Evolutionary conservation across 331 rosid species (phyloP).

Genomic region (Phaseolus coccineus): DNA sequence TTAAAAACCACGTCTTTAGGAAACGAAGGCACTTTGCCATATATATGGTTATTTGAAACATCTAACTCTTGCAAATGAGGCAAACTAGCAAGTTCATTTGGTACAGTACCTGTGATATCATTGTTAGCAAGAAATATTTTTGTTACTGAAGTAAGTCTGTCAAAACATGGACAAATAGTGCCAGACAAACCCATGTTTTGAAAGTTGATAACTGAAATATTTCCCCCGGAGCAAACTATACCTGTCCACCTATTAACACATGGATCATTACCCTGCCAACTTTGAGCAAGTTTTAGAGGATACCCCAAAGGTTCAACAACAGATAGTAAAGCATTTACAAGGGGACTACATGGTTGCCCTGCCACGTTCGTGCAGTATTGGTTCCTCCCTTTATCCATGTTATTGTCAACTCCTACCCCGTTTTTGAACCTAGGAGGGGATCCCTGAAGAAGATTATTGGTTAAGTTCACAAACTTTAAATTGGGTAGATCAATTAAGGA

Average conservation of each 20-base stretch:
- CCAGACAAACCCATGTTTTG: constrained; percentile 64
- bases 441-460: constrained; percentile 84
- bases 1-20: constrained; percentile 49
- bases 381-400: constrained; percentile 44
- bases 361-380: constrained; percentile 54
- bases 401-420: constrained; percentile 51
- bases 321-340: constrained; percentile 60
- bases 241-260: constrained; percentile 66
- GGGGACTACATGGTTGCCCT: constrained; percentile 57
- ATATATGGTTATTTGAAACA: constrained; percentile 64
- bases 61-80: constrained; percentile 59
- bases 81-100: constrained; percentile 63
- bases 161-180: constrained; percentile 66
- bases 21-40: constrained; percentile 67
- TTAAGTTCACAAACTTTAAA: constrained; percentile 56
- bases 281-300: constrained; percentile 62
- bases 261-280: constrained; percentile 83
- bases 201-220: constrained; percentile 64
- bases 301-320: constrained; percentile 55
- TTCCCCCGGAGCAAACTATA: constrained; percentile 51
- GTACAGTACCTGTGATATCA: constrained; percentile 62
- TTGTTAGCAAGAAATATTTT: constrained; percentile 60
- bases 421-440: constrained; percentile 56
- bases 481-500: constrained; percentile 56
- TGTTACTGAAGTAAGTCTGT: constrained; percentile 50